Evolutionary conservation across 2,329 filamentous ascomycete genomes (phyloP).

Genomic region (Zymoseptoria tritici): DNA sequence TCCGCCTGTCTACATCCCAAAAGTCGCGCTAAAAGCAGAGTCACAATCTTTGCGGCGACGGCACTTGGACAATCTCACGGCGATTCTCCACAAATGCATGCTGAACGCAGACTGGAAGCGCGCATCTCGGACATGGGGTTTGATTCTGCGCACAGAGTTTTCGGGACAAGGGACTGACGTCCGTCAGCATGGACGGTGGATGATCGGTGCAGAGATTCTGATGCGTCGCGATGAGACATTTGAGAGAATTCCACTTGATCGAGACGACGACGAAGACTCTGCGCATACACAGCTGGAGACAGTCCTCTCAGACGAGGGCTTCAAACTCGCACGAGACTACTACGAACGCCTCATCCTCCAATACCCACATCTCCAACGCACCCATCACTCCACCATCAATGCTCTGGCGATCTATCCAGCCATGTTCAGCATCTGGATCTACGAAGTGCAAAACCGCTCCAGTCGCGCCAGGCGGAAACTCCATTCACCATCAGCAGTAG

Average conservation of each 20-base stretch:
- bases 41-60: conserved; percentile 35
- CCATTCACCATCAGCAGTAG: conserved; percentile 5
- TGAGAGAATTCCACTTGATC: background rate
- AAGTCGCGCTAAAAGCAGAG: conserved; percentile 12
- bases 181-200: conserved; percentile 65
- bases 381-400: conserved; percentile 49
- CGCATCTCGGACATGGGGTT: conserved; percentile 66
- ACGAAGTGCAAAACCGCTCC: conserved; percentile 57
- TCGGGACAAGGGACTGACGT: conserved; percentile 57
- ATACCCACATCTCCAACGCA: conserved; percentile 60
- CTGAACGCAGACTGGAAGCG: conserved; percentile 61
- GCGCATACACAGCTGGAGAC: background rate
- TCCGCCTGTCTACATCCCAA: conserved; percentile 34
- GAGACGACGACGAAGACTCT: conserved; percentile 6
- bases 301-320: conserved; percentile 35
- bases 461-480: conserved; percentile 35
- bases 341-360: conserved; percentile 73
- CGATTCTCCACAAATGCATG: conserved; percentile 66
- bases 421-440: conserved; percentile 74
- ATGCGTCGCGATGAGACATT: conserved; percentile 45
- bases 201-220: conserved; percentile 75
- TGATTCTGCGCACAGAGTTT: conserved; percentile 60
- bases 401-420: conserved; percentile 74
- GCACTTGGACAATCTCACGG: conserved; percentile 60
- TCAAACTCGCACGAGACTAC: conserved; percentile 57